Conservation (phyloP, 306 rosid species). For the Lablab purpureus region DNA sequence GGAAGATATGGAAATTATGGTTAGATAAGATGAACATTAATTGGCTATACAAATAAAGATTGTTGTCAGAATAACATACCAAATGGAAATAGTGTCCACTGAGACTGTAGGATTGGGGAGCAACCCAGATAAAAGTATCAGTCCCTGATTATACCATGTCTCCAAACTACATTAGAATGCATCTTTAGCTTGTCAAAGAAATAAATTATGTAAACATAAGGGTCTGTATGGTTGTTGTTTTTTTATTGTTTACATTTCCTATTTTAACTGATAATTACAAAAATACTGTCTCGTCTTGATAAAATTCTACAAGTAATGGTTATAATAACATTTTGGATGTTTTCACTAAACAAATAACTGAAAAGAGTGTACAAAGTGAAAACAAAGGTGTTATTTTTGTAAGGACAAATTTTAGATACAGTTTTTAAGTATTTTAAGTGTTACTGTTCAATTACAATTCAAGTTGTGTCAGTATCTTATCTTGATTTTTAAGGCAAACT, state of each 20-base stretch:
- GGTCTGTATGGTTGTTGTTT: neutral
- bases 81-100: constrained; percentile 56
- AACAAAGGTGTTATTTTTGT: neutral
- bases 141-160: constrained; percentile 73
- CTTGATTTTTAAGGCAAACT: neutral
- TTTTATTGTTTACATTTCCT: neutral
- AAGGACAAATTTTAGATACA: neutral
- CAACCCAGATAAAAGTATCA: constrained; percentile 70
- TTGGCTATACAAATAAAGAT: neutral
- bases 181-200: constrained; percentile 15
- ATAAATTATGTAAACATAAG: neutral
- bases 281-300: neutral
- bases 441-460: neutral
- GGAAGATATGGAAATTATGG: constrained; percentile 12
- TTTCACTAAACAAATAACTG: neutral
- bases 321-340: neutral
- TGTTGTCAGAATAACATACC: constrained; percentile 38
- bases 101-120: constrained; percentile 59
- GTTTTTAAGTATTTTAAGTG: neutral
- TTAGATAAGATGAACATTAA: constrained; percentile 9
- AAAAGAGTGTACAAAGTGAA: neutral
- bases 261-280: neutral
- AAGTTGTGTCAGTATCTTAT: neutral
- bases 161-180: constrained; percentile 57
- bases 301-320: neutral